phyloP scores from a whole-genome alignment of 75 land plant genomes.

The Sequoiadendron giganteum region DNA sequence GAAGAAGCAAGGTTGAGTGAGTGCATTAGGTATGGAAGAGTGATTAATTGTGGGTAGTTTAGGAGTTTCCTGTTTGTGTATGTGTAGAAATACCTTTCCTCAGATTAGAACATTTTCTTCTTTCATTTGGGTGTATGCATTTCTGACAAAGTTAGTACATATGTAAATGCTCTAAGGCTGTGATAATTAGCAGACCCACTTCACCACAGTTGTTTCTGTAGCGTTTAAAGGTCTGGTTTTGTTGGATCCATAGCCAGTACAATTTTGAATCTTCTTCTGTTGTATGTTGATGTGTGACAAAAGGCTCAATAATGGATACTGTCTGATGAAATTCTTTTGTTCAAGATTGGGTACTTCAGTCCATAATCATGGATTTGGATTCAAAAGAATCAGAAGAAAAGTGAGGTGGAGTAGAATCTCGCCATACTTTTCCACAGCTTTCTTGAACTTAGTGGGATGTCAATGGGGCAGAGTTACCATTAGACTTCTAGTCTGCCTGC shows the following conservation, averaged over 20 bases:
- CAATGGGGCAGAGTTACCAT: neutral
- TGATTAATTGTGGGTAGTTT: neutral
- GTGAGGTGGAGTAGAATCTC: neutral
- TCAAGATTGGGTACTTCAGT: neutral
- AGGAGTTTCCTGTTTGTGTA: neutral
- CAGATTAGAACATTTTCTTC: neutral
- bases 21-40: neutral
- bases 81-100: neutral
- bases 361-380: neutral
- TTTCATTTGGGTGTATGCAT: neutral
- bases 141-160: neutral
- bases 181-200: neutral
- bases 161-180: neutral
- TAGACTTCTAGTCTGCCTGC: neutral
- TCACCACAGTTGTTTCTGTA: neutral
- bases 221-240: neutral
- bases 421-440: conserved; percentile 21
- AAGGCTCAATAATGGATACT: neutral
- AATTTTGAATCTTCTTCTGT: neutral
- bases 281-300: neutral
- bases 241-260: neutral
- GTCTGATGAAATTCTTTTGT: neutral
- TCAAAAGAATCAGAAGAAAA: neutral
- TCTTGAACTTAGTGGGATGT: conserved; percentile 17
- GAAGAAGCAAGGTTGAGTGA: neutral